phyloP scores from a whole-genome alignment of 2,329 filamentous ascomycete species.

The Periconia sp. region DNA sequence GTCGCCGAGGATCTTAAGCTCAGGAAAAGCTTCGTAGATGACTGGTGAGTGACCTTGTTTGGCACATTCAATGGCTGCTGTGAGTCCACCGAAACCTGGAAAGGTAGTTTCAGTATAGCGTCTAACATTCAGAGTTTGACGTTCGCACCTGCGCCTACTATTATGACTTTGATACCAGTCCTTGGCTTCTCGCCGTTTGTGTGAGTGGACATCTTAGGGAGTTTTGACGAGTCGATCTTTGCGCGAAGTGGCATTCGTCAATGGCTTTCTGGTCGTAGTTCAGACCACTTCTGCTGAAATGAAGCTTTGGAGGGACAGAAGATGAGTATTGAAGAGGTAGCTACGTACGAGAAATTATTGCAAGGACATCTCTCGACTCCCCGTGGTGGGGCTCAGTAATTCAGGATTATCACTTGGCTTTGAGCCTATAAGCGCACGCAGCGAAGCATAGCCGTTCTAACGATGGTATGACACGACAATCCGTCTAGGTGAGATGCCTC shows the following conservation, averaged over 20 bases:
- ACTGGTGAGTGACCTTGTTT: slow-evolving; percentile 65
- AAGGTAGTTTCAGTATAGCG: slow-evolving; percentile 4
- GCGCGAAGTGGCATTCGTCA: slow-evolving; percentile 26
- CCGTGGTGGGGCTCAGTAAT: slow-evolving; percentile 20
- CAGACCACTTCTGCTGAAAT: too few species aligned
- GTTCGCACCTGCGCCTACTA: slow-evolving; percentile 53
- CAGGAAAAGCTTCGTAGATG: slow-evolving; percentile 64
- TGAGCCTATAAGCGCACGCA: slow-evolving; percentile 2
- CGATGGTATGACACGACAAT: slow-evolving; percentile 1
- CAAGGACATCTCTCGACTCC: too few species aligned
- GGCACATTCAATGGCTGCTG: slow-evolving; percentile 67
- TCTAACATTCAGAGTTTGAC: slow-evolving; percentile 10
- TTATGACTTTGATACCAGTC: slow-evolving; percentile 61
- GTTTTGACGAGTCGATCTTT: slow-evolving; percentile 20
- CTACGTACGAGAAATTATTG: slow-evolving; percentile 8
- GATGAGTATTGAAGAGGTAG: slow-evolving; percentile 2
- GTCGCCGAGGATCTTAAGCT: slow-evolving; percentile 65
- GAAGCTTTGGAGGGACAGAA: too few species aligned
- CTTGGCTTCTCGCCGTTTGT: slow-evolving; percentile 23
- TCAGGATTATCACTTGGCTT: slow-evolving; percentile 2
- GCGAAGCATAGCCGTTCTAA: background rate
- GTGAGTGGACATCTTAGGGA: slow-evolving; percentile 26
- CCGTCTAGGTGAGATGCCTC: slow-evolving; percentile 22
- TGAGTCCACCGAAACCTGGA: slow-evolving; percentile 66
- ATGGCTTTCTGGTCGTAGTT: too few species aligned